Evolutionary conservation across 495 filamentous ascomycete genomes (phyloP).

Genomic region (Articulospora tetracladia): DNA sequence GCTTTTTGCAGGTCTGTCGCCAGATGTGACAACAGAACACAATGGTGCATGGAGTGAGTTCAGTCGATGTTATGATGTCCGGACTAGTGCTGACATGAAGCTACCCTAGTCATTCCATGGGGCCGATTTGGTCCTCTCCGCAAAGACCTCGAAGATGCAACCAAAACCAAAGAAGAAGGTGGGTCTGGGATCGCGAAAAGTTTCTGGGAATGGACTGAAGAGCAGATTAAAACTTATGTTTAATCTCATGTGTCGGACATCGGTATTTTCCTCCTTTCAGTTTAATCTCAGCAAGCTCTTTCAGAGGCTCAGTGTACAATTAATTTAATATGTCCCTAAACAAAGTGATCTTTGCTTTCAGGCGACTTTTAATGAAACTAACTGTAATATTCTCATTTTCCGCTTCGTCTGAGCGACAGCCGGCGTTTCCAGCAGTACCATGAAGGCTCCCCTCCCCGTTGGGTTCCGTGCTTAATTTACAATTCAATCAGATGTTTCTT

Average conservation of each 20-base stretch:
- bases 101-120: conserved; percentile 35
- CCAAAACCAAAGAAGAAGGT: conserved; percentile 32
- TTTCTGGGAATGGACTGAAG: conserved; percentile 41
- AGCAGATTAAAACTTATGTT: conserved; percentile 30
- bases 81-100: neutral
- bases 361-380: too few relatives aligned
- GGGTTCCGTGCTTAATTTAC: too few relatives aligned
- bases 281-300: too few relatives aligned
- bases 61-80: neutral
- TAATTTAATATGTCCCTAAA: too few relatives aligned
- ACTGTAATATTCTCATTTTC: too few relatives aligned
- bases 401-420: too few relatives aligned
- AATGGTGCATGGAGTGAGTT: conserved; percentile 25
- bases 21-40: conserved; percentile 29
- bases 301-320: too few relatives aligned
- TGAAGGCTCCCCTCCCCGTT: too few relatives aligned
- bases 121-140: conserved; percentile 30
- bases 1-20: conserved; percentile 38
- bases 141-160: conserved; percentile 30
- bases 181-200: conserved; percentile 34
- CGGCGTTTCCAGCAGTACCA: too few relatives aligned
- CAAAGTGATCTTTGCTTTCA: too few relatives aligned
- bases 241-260: neutral
- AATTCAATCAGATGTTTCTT: too few relatives aligned
- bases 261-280: neutral